Evolutionary conservation across 371 early-diverging fungal species (phyloP), one percentile per base, ranked within the genome.

Genomic region (Rhizopus sp.): DNA sequence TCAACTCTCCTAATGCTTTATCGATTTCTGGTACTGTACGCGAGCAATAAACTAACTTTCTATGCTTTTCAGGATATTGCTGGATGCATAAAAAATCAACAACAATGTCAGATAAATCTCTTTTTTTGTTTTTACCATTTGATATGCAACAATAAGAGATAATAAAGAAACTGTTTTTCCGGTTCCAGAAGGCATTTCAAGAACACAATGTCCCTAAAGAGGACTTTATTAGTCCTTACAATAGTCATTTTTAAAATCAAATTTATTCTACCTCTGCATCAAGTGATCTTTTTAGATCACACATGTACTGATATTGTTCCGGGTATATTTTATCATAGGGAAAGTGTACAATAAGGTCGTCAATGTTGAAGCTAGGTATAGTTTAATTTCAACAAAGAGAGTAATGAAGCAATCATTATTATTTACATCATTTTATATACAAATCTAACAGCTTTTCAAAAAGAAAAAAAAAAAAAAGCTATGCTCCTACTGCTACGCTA

Each of bases 181-280:
- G 0, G 99, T 99, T 41, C 99, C 99, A 13, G 99, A 99, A 50
- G 99, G 99, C 99, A 99, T 99, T 82, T 99, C 99, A 13, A 99
- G 83, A 49, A 99, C 83, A 62, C 93, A 91, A 65, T 97, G 96
- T 34, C 99, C 98, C 90, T 93, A 64, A 1, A 0, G 44, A 10
- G 7, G 2, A 0, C 7, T 42, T 15, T 17, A 42, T n/a, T 10
- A 12, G 30, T 17, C 29, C n/a, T 31, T 4, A 16, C 0, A 9
- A 16, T 38, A 29, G n/a, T 17, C 7, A 29, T 17, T 29, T 48
- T 30, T 31, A 29, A 31, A 48, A 48, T 48, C 38, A 52, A 0
- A 10, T 17, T 39, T 23, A 8, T 23, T 9, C 53, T 73, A 88
- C 97, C 81, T 92, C 85, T 23, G 89, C 91, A 75, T 98, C 98